Evolutionary conservation across 352 stramenopile species (phyloP), one percentile per base, ranked within the genome.

Genomic region (Thalassiosira ordinaria): DNA sequence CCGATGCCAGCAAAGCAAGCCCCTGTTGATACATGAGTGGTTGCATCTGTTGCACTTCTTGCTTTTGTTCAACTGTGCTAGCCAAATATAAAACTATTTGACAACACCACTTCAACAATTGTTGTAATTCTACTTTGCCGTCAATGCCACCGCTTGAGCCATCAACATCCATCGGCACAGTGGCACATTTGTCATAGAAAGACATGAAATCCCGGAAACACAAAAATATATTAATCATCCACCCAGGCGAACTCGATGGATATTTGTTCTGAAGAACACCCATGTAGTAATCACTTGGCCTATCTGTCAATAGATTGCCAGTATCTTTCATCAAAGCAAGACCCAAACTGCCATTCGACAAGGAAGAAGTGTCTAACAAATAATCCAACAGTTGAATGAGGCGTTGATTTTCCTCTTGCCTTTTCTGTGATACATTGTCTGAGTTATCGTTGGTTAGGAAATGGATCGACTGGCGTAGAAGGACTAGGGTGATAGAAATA

Each of bases 21-120:
- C 65, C 61, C 20, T 74, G 66, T 64, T 82, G 74, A 69, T 82
- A 73, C 16, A 26, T 41, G 16, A 39, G 13, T 6, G 51, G 16
- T 24, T 51, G n/a, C 0, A 24, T 39, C 5, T 60, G 39, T 29
- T 59, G 22, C 51, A 31, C 11, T 57, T 33, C n/a, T 22, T 56
- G 11, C 5, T 51, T 16, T 6, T 66, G 16, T 11, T 76, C 57
- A 35, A 68, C 46, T 24, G 39, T 64, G n/a, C n/a, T n/a, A n/a
- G 59, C 65, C 14, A 76, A 62, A 22, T 76, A 52, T 20, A 63
- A 41, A 41, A 77, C 46, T 2, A 62, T 60, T 11, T 27, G 16
- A 29, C 65, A 82, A 22, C 74, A 78, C 74, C 65, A 78, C 59
- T 76, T 77, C 41, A 82, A 64, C 20, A 82, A 55, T 37, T 63